These are phyloP conservation scores for Lonicera japonica DNA, from an alignment of 129 eudicot genomes.

Conservation along the genomic window DNA sequence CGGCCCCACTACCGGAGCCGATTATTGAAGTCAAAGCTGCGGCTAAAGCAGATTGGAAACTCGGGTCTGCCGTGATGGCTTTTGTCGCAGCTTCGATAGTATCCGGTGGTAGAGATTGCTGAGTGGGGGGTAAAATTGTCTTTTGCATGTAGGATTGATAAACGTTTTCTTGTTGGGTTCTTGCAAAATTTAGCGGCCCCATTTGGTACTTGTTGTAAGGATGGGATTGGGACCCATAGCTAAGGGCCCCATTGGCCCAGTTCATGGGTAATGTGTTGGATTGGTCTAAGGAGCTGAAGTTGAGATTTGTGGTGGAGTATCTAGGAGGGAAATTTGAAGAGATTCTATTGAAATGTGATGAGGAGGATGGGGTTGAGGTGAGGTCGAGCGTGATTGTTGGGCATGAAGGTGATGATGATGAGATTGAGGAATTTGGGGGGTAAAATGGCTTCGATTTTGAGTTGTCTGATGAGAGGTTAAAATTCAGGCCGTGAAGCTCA, in stretches of 20 bases:
- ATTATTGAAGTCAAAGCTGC: constrained; percentile 76
- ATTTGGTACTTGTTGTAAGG: constrained; percentile 34
- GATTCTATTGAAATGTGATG: constrained; percentile 37
- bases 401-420: constrained; percentile 47
- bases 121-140: constrained; percentile 17
- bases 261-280: constrained; percentile 46
- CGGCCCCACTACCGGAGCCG: constrained; percentile 21
- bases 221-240: constrained; percentile 20
- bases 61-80: constrained; percentile 84
- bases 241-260: constrained; percentile 51
- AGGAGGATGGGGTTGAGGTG: constrained; percentile 62
- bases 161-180: constrained; percentile 44
- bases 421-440: constrained; percentile 60
- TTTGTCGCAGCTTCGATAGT: constrained; percentile 80
- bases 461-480: constrained; percentile 55
- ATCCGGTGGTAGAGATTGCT: constrained; percentile 46
- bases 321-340: constrained; percentile 39
- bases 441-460: constrained; percentile 53
- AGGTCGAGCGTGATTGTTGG: constrained; percentile 91
- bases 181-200: constrained; percentile 43
- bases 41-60: constrained; percentile 71
- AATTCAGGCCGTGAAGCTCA: constrained; percentile 46
- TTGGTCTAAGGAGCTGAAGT: constrained; percentile 57
- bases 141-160: constrained; percentile 22
- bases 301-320: constrained; percentile 63